Evolutionary conservation across 2,329 filamentous ascomycete species (phyloP).

Genomic region (Plectosphaerella plurivora): DNA sequence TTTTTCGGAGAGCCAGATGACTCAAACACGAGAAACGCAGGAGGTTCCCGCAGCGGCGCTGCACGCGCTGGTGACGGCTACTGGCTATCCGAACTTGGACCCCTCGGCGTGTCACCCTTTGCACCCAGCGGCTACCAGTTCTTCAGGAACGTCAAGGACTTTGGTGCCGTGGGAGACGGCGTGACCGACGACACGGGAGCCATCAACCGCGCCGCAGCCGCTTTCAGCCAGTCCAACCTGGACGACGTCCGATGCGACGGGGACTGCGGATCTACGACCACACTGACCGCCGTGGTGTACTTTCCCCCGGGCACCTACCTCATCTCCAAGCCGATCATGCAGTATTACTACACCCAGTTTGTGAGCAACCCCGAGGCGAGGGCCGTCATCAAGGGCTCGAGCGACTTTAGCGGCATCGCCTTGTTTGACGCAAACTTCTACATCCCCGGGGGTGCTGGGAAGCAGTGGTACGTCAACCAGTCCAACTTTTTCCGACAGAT

Average conservation of each 20-base stretch:
- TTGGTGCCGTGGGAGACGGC: slow-evolving; percentile 33
- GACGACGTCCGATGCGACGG: slow-evolving; percentile 27
- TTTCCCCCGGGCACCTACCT: slow-evolving; percentile 53
- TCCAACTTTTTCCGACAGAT: slow-evolving; percentile 63
- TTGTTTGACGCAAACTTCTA: slow-evolving; percentile 64
- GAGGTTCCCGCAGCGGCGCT: too few relatives aligned
- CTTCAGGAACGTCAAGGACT: slow-evolving; percentile 44
- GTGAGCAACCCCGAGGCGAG: slow-evolving; percentile 23
- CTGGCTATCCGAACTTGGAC: too few relatives aligned
- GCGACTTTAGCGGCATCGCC: slow-evolving; percentile 54
- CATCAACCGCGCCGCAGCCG: slow-evolving; percentile 30
- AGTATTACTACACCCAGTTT: slow-evolving; percentile 63
- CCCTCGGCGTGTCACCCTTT: not conserved
- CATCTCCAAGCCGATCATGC: slow-evolving; percentile 65
- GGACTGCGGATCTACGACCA: slow-evolving; percentile 23
- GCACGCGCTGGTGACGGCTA: too few relatives aligned
- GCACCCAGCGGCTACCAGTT: slow-evolving; percentile 28
- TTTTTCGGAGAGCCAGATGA: not conserved
- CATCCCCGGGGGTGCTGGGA: slow-evolving; percentile 27
- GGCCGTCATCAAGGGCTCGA: not conserved
- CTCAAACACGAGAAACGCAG: too few relatives aligned
- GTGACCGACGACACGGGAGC: slow-evolving; percentile 37
- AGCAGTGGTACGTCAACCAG: slow-evolving; percentile 30
- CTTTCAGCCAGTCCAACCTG: slow-evolving; percentile 11
- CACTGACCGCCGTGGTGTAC: slow-evolving; percentile 18